Base-by-base conservation (phyloP, 768 basidiomycete species). In the Naganishia friedmannii region DNA sequence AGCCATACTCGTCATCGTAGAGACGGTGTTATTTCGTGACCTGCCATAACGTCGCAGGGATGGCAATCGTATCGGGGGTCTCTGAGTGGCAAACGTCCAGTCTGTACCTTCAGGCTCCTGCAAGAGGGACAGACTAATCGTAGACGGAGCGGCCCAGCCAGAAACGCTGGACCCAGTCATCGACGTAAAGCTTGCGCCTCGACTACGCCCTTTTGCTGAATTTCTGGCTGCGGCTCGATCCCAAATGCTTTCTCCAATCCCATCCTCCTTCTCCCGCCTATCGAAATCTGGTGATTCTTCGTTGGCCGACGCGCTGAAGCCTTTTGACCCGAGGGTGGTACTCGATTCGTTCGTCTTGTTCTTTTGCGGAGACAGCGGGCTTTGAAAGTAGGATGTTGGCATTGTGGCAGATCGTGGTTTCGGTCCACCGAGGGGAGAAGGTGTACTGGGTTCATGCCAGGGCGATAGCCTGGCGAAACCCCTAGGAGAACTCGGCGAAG, bases 361-460 rank as follows among this genome's bases (percentile, higher is more conserved):
- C 65, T 66, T 66, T 54, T 53, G n/a, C 21, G 45, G 54, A 4
- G 45, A 53, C 8, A 58, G 28, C 21, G 57, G 56, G 37, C 68
- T 69, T 17, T 39, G 28, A 45, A 60, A 48, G 68, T 48, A 57
- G 46, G 56, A 69, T 15, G 42, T 68, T 31, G 67, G 76, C 46
- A 77, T 63, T 2, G 79, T 80, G 1, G 76, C 76, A 10, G 79
- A 78, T 23, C 79, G 76, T 0, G 66, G 74, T 69, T 77, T 75
- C 19, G 46, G 56, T 32, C 45, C 54, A 15, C 51, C 65, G 2
- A 53, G 51, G 12, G 37, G 67, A 32, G 32, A 32, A n/a, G 65
- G 53, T 2, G 60, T 63, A 45, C 60, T 45, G 15, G 60, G 60
- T 45, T 63, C 60, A 29, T 63, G 60, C 60, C 60, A 63, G 12